Evolutionary conservation across 495 filamentous ascomycete species (phyloP), one percentile per base, ranked within the genome.

Genomic region (Penicillium parvum): DNA sequence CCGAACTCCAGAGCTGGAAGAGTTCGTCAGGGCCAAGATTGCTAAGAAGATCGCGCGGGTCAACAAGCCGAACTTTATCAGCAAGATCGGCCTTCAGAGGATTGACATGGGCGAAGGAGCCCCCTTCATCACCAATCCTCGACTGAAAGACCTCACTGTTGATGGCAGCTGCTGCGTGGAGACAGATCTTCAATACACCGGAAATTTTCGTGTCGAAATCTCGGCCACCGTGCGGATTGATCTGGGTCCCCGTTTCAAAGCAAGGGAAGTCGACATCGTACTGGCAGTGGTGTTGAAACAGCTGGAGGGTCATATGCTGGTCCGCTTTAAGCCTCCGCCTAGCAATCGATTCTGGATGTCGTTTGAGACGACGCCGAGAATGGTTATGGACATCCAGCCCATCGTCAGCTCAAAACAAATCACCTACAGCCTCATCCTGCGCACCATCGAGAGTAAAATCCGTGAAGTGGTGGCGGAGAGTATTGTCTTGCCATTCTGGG

Each of bases 31-130:
- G 34, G 77, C 78, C 27, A 96, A 95, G 72, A 88, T 98, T 49
- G 86, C 83, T 7, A 96, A 96, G 69, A 98, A 98, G 66, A 97
- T 98, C 20, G 81, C 91, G 4, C 81, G 92, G 16, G 92, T 95
- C 26, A 90, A 90, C 48, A 90, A 89, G 50, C 92, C 92, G 0
- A 82, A 84, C 7, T 96, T 97, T 46, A 78, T 98, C 25, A 88
- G 84, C 41, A 79, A 81, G 40, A 81, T 98, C 35, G 77, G 75
- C 11, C 70, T 98, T 8, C 86, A 83, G 52, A 82, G 75, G 39
- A 88, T 98, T 37, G 79, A 92, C 50, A 85, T 94, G 53, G 92
- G 92, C 0, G 82, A 92, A 55, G 79, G 84, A 1, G 86, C 91
- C 5, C 92, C 92, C 0, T 86, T 86, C 43, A 81, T 98, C 47